Evolutionary conservation across 1,139 yeast genomes (phyloP), one percentile per base, ranked within the genome.

Genomic region (Hyphopichia pseudoburtonii): DNA sequence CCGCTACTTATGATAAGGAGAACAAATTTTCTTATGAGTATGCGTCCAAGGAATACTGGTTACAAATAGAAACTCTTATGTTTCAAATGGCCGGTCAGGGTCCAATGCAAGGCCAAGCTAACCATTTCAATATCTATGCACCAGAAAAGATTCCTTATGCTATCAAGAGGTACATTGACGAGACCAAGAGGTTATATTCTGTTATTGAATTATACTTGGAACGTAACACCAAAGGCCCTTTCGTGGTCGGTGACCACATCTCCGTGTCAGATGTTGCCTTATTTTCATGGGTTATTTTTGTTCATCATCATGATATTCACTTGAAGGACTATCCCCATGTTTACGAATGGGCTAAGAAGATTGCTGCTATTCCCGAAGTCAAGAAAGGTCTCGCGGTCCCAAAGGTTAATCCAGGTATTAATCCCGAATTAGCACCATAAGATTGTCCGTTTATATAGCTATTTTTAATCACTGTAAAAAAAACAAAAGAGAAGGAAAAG

Each of bases 1-100:
- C 66, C 29, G 78, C 71, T 40, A 70, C 67, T 42, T 76, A 69
- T 50, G 82, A 76, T 48, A 62, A 52, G 38, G 71, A 71, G 24
- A 50, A 66, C 44, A 67, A 70, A 47, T 70, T 55, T 48, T 66
- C 72, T 18, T 75, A 60, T 46, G 60, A 57, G 4, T 44, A 47
- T 14, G 72, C 70, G 4, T 53, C 73, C 17, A 56, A 48, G 18
- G 51, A 60, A 34, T 73, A 72, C 54, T 73, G 65, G 54, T 69
- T 66, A 42, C 63, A 66, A 47, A 43, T 68, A 36, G 73, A 72
- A 39, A 66, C 77, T 71, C 39, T 70, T 14, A 60, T 65, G 35
- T 76, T 73, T 63, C 79, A 73, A 47, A 63, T 71, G 54, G 73
- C 78, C 0, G 77, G 78, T 2, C 58, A 71, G 32, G 76, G 79